phyloP scores from a whole-genome alignment of 306 rosid species.

The Fragaria nilgerrensis region DNA sequence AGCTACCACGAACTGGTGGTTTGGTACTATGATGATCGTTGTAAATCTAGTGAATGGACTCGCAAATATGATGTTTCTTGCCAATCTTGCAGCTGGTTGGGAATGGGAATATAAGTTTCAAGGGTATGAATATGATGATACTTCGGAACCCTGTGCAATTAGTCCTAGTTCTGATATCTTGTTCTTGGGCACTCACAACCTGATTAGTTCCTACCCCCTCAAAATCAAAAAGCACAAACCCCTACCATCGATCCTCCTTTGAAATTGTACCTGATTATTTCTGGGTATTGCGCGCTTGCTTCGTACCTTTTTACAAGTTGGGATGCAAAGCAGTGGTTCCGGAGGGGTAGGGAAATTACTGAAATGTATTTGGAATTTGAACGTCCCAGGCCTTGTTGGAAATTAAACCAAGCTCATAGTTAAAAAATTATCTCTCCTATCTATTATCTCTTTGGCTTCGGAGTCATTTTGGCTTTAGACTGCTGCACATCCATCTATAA shows the following conservation, averaged over 20 bases:
- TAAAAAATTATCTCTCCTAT: no score
- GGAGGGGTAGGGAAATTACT: neutral
- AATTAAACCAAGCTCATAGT: no score
- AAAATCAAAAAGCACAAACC: neutral
- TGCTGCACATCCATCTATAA: no score
- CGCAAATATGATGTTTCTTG: neutral
- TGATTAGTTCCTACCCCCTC: neutral
- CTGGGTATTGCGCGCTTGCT: neutral
- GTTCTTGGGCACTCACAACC: neutral
- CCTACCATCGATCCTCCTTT: accelerated
- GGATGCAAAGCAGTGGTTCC: neutral
- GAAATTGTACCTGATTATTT: neutral
- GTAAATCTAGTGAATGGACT: neutral
- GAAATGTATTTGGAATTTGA: neutral
- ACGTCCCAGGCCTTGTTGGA: no score
- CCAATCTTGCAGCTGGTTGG: neutral
- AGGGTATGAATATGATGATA: neutral
- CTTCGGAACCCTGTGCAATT: neutral
- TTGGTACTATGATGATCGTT: neutral
- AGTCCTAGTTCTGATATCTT: neutral
- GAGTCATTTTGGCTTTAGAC: no score
- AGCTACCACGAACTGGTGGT: neutral
- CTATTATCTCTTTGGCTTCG: no score
- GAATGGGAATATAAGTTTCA: neutral
- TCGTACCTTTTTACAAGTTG: neutral